phyloP scores from a whole-genome alignment of 345 rosid species.

The Mangifera indica region DNA sequence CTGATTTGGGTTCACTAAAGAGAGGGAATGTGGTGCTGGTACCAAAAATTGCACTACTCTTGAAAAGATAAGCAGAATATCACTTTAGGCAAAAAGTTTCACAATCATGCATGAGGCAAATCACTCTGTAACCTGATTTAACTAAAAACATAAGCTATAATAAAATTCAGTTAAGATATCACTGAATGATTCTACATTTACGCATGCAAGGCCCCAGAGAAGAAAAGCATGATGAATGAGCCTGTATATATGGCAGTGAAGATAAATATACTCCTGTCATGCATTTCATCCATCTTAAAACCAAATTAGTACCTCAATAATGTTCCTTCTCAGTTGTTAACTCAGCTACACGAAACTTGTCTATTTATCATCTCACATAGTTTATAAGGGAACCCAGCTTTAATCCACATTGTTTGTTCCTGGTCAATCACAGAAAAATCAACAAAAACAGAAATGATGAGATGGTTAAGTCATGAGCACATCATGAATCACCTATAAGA shows the following conservation, averaged over 20 bases:
- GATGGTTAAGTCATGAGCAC: too few species aligned
- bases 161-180: not conserved
- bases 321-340: not conserved
- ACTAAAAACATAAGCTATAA: not conserved
- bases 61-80: not conserved
- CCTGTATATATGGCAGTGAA: not conserved
- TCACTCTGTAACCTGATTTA: not conserved
- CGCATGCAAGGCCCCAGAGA: too few species aligned
- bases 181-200: too few species aligned
- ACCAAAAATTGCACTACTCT: not conserved
- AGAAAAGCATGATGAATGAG: too few species aligned
- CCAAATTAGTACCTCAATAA: not conserved
- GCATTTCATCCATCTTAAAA: not conserved
- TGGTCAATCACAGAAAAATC: not conserved
- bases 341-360: constrained; percentile 5
- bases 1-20: not conserved
- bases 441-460: too few species aligned
- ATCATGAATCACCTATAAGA: not conserved
- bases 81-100: not conserved
- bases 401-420: not conserved
- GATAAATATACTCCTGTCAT: not conserved
- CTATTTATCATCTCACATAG: not conserved
- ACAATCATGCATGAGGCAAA: not conserved
- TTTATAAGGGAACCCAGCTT: not conserved
- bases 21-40: not conserved